Base-by-base conservation (phyloP, 1,284 basidiomycete genomes). In the Moesziomyces sp. region DNA sequence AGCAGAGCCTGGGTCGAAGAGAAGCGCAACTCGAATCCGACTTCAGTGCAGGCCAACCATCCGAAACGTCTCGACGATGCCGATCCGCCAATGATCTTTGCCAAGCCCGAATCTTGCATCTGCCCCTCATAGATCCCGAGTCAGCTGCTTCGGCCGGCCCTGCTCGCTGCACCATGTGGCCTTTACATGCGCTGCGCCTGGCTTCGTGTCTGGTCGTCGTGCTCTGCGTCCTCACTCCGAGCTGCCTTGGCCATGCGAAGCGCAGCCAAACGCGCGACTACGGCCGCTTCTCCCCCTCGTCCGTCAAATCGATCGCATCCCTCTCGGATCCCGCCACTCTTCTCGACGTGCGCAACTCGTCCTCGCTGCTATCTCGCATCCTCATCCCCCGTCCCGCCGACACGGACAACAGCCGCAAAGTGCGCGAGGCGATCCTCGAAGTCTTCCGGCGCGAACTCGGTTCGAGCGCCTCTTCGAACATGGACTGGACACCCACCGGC, bases 321-420 rank as follows among this genome's bases (percentile, higher is more conserved):
- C 52, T 77, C 10, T 54, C 58, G 18, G 76, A 82, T 26, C 68
- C 80, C 0, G 64, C 70, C 5, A 60, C 26, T 0, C 44, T 59
- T 23, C 60, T 84, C 46, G 76, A 82, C 57, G 48, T 60, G 18
- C 19, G 28, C 24, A 52, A 70, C 28, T 18, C 53, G 6, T 34
- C 58, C 13, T 82, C 81, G 9, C 68, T 82, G 16, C 73, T 84
- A 26, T 76, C 81, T 11, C 70, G 66, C 21, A 79, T 84, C 46
- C 69, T 84, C 44, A 78, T 83, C 11, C 82, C 82, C 3, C 74
- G 82, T n/a, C 73, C 77, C 8, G 69, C 81, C 13, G 80, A 75
- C 51, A 81, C 73, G 13, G 65, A 68, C 11, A 77, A 78, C 63
- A 76, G 64, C 52, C 66, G 72, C 30, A 54, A 58, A 8, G 82